A percentile compares a stretch with the other conserved stretches of the same genome.
These are phyloP conservation scores for Biscogniauxia marginata DNA, from an alignment of 2,329 filamentous ascomycete genomes.

Conservation along the genomic window DNA sequence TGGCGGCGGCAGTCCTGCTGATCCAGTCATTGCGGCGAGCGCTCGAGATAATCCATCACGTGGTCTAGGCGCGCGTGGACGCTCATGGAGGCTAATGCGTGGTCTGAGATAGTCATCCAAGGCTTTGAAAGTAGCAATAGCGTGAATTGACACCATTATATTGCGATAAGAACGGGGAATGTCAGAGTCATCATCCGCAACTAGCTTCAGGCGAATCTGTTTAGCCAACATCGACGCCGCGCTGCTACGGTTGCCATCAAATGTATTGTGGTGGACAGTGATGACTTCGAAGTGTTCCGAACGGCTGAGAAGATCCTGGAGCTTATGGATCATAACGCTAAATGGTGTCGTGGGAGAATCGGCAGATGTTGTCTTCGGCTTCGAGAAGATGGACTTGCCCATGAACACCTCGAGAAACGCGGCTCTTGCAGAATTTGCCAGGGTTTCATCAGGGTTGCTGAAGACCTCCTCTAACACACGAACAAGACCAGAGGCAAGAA, in stretches of 20 bases:
- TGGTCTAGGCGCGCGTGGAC: slow-evolving; percentile 63
- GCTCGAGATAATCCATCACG: slow-evolving; percentile 63
- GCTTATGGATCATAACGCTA: slow-evolving; percentile 85
- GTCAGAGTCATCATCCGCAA: slow-evolving; percentile 86
- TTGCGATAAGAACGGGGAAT: slow-evolving; percentile 86
- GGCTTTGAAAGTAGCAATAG: slow-evolving; percentile 96
- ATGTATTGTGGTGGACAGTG: slow-evolving; percentile 89
- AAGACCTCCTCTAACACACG: slow-evolving; percentile 80
- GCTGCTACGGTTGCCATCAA: slow-evolving; percentile 86
- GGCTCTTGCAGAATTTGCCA: slow-evolving; percentile 68
- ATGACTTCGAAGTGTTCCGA: slow-evolving; percentile 98
- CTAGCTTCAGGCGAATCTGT: slow-evolving; percentile 83
- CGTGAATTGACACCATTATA: slow-evolving; percentile 98
- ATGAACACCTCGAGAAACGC: slow-evolving; percentile 93
- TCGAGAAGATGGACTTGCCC: slow-evolving; percentile 67
- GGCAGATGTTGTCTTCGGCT: slow-evolving; percentile 60
- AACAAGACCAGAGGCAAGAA: slow-evolving; percentile 88
- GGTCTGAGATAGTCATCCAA: slow-evolving; percentile 94
- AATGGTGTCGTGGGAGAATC: slow-evolving; percentile 80
- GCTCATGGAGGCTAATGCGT: slow-evolving; percentile 77
- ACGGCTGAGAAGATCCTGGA: slow-evolving; percentile 92
- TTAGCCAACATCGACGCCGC: slow-evolving; percentile 96
- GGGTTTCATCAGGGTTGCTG: slow-evolving; percentile 62
- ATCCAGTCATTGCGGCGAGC: slow-evolving; percentile 75
- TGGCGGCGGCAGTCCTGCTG: slow-evolving; percentile 57